phyloP scores from a whole-genome alignment of 768 basidiomycete species.

The Lepiota venenata region DNA sequence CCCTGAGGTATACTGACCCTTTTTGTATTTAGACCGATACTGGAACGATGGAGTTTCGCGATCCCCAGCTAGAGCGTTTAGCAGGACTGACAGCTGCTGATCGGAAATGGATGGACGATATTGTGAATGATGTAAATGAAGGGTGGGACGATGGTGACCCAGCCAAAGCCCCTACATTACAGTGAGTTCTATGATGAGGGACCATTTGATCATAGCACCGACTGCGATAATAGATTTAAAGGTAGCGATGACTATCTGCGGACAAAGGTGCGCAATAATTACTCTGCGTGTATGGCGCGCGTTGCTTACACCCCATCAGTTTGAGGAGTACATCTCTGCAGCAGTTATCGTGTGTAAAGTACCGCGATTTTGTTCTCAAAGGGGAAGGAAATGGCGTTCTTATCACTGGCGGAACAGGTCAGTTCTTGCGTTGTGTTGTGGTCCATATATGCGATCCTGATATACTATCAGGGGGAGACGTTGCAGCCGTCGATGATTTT shows the following conservation, averaged over 20 bases:
- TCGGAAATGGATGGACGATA: conserved; percentile 97
- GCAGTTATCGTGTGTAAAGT: conserved; percentile 88
- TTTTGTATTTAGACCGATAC: conserved; percentile 67
- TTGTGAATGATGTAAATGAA: conserved; percentile 82
- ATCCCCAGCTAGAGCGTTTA: conserved; percentile 74
- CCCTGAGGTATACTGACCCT: neutral
- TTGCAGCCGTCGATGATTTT: conserved; percentile 72
- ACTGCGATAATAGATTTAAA: conserved; percentile 61
- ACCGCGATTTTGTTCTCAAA: conserved; percentile 79
- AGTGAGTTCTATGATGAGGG: conserved; percentile 39
- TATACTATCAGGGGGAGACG: conserved; percentile 41
- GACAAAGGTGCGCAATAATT: conserved; percentile 53
- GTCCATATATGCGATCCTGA: neutral
- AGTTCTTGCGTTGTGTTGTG: conserved; percentile 8
- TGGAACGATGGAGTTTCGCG: conserved; percentile 81
- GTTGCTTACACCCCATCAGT: conserved; percentile 35
- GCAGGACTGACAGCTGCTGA: conserved; percentile 87
- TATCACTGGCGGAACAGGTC: conserved; percentile 63
- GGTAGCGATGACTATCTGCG: conserved; percentile 96
- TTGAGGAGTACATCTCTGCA: conserved; percentile 92
- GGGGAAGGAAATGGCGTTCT: conserved; percentile 59
- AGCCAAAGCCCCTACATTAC: conserved; percentile 51
- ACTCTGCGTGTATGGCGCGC: neutral
- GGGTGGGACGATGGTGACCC: conserved; percentile 71
- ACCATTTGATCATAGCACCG: neutral